Evolutionary conservation across 352 stramenopile genomes (phyloP), one percentile per base, ranked within the genome.

Genomic region (Peronospora destructor): DNA sequence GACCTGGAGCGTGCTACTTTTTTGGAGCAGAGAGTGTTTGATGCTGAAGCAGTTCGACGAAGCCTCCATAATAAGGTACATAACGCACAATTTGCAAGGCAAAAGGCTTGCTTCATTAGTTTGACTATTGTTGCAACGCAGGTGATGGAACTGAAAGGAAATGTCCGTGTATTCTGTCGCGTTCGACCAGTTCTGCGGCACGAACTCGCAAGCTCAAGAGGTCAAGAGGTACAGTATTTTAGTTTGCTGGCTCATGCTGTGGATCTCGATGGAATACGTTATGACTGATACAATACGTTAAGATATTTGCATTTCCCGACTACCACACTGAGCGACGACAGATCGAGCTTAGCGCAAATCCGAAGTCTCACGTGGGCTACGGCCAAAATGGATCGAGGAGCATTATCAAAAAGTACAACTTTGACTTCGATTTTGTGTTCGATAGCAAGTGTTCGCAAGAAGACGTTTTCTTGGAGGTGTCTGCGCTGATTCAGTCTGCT

Each of bases 401-500:
- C 14, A 59, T 78, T 0, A 58, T 84, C 39, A 94, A 94, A 47
- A 91, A 91, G 66, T 91, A 90, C 60, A 77, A 61, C 34, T 99
- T 99, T 59, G 88, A 95, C 39, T 99, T 99, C 59, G 96, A 99
- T 63, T 81, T 96, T 35, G 95, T 99, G 2, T 99, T 99, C 57
- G 75, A 92, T 45, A 91, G 87, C 25, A 73, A 71, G 9, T 91
- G 85, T 35, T 94, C 67, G 6, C 96, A 99, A 73, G 92, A 97
- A 53, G 73, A 97, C 33, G 80, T 99, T 6, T 99, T 99, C 61
- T 64, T 95, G 6, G 96, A 99, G 68, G 91, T 97, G 0, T 92
- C 91, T 38, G 85, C 90, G 23, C 63, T 98, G 11, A 85, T 98
- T 5, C 92, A 97, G 57, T 97, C 85, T 45, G 89, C 88, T 4